Base-by-base conservation (phyloP, 352 stramenopile genomes). In the Phytophthora ohioensis region DNA sequence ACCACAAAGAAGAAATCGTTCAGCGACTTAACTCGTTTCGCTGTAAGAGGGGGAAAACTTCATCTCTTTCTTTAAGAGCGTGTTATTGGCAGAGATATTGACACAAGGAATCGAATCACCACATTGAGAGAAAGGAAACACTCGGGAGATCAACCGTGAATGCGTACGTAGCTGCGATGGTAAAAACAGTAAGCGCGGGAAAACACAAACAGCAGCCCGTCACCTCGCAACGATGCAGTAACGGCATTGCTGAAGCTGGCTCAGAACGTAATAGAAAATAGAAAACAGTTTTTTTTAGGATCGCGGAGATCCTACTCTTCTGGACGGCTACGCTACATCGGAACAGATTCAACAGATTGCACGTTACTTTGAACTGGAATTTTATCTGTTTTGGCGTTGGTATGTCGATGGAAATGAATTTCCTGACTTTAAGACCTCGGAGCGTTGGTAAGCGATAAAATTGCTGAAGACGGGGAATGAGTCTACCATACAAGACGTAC, bases 21-120 rank as follows among this genome's bases (percentile, higher is more conserved):
- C 9, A 69, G 11, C 2, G 21, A 52, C 31, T 13, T 55, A 2
- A 48, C 48, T 5, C n/a, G 49, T 8, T 55, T 10, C 11, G 46
- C 48, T 5, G 39, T 53, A 13, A 58, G 47, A 3, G 46, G 46
- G 2, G 5, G 30, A 55, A 21, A 67, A 32, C 30, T 67, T 11
- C 38, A 55, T 41, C 13, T 67, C 9, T 67, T 67, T 55, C 30
- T 67, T 2, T 38, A 55, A 21, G 59, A 55, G 7, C 39, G 48
- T 5, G 17, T 55, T 2, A 67, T 67, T 38, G 59, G 48, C 3
- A 6, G 15, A 10, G 17, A 53, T 9, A 53, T 4, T 4, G 21
- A 4, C 2, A 7, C 5, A 8, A 58, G 21, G 21, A 21, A 21
- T 21, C 21, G 21, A 21, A 21, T 21, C 21, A 54, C 13, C 35